Evolutionary conservation across 805 yeast genomes (phyloP).

Genomic region (Groenewaldozyma salmanticensis): DNA sequence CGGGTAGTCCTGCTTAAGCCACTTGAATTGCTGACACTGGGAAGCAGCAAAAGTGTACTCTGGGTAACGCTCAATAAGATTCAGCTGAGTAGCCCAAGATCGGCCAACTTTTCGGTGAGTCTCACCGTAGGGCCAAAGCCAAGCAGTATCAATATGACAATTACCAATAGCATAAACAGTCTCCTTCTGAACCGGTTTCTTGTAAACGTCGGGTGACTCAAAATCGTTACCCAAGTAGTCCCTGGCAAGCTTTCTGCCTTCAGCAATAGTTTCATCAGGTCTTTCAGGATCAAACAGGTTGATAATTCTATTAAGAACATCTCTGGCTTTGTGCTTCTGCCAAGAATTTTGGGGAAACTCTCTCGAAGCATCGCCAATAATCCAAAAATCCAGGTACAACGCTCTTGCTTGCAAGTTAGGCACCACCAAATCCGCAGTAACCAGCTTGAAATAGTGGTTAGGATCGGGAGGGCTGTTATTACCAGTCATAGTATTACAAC

Average conservation of each 20-base stretch:
- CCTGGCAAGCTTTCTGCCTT: slow-evolving; percentile 59
- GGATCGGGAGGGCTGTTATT: slow-evolving; percentile 56
- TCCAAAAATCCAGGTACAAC: slow-evolving; percentile 73
- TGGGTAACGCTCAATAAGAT: slow-evolving; percentile 76
- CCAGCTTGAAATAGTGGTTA: slow-evolving; percentile 59
- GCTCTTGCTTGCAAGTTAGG: slow-evolving; percentile 77
- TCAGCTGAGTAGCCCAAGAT: slow-evolving; percentile 90
- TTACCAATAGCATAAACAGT: slow-evolving; percentile 79
- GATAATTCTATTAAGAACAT: slow-evolving; percentile 74
- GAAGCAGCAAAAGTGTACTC: slow-evolving; percentile 93
- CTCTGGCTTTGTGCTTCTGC: slow-evolving; percentile 78
- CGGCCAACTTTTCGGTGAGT: slow-evolving; percentile 87
- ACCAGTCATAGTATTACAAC: slow-evolving; percentile 94
- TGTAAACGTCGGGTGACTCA: slow-evolving; percentile 56
- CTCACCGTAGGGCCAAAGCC: slow-evolving; percentile 99
- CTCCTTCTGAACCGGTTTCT: slow-evolving; percentile 24
- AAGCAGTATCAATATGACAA: slow-evolving; percentile 96
- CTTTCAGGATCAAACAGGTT: slow-evolving; percentile 70
- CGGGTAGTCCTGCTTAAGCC: slow-evolving; percentile 86
- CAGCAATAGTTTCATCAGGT: slow-evolving; percentile 38
- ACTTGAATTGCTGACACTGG: slow-evolving; percentile 90
- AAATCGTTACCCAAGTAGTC: slow-evolving; percentile 54
- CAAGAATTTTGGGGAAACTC: slow-evolving; percentile 67
- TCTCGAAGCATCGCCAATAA: slow-evolving; percentile 83
- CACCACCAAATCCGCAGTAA: slow-evolving; percentile 64